Base-by-base conservation (phyloP, 495 filamentous ascomycete genomes). In the Aspergillus cavernicola region DNA sequence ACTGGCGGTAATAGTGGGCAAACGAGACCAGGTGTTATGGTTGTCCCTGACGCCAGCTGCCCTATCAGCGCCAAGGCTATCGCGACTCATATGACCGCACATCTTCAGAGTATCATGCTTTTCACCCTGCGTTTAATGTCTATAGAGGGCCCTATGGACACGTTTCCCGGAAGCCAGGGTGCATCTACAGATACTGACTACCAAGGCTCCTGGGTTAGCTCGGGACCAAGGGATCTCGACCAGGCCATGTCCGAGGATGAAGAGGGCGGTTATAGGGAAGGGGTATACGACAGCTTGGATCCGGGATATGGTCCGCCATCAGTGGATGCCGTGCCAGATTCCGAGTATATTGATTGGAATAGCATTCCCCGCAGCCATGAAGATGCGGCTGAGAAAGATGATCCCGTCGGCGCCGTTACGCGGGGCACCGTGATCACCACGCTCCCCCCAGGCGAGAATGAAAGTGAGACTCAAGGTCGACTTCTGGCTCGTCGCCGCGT, bases 91-190 rank as follows among this genome's bases (percentile, higher is more conserved):
- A 16, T 48, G 31, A 16, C 45, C n/a, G 33, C 33, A 9, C 45
- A 48, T 23, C 45, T 48, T 13, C 45, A 48, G 29, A 36, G 18
- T 16, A 35, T 48, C 31, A 23, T 48, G 31, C 45, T 48, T 6
- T 16, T 36, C 11, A 36, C 45, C 9, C 12, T 48, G 12, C 45
- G 45, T 33, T 36, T 48, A 28, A 48, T 48, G 18, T 48, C 45
- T 12, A 18, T 47, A 47, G 28, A 32, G 3, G 43, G 45, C 2
- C 13, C 9, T 12, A 15, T 2, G n/a, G 33, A 11, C 28, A 16
- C 3, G 11, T 43, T 16, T 22, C 11, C 19, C 15, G 26, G 11
- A 29, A 46, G 18, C 16, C 24, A 31, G 24, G 29, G n/a, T 16
- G 29, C 13, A 9, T 19, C 26, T 22, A 24, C 18, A 11, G 19